Conservation (phyloP, 2,329 filamentous ascomycete genomes). For the Epichloe amarillans region DNA sequence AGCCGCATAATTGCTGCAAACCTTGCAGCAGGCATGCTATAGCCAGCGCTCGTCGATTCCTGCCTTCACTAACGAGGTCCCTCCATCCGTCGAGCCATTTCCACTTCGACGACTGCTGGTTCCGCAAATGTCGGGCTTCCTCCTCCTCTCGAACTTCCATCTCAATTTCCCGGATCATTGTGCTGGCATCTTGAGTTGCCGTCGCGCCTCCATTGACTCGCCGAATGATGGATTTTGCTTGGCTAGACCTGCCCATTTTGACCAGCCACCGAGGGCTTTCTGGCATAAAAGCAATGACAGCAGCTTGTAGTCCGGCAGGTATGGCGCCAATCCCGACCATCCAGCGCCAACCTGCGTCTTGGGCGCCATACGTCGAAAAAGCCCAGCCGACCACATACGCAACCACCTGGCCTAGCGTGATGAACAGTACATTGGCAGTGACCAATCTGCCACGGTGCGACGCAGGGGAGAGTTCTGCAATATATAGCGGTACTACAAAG, state of each 20-base stretch:
- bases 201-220: slow-evolving; percentile 46
- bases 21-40: slow-evolving; percentile 83
- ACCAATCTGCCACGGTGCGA: slow-evolving; percentile 66
- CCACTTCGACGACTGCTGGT: slow-evolving; percentile 16
- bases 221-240: slow-evolving; percentile 52
- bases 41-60: slow-evolving; percentile 59
- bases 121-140: slow-evolving; percentile 28
- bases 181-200: slow-evolving; percentile 35
- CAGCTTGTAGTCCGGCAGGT: slow-evolving; percentile 60
- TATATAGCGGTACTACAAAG: slow-evolving; percentile 77
- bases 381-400: slow-evolving; percentile 77
- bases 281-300: slow-evolving; percentile 59
- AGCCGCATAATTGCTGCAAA: slow-evolving; percentile 78
- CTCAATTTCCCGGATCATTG: slow-evolving; percentile 56
- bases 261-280: slow-evolving; percentile 86
- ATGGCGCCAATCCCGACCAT: slow-evolving; percentile 78
- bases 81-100: slow-evolving; percentile 34
- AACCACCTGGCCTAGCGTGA: slow-evolving; percentile 78
- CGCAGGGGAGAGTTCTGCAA: slow-evolving; percentile 68
- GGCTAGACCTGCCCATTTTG: slow-evolving; percentile 45
- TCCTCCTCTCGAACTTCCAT: slow-evolving; percentile 60
- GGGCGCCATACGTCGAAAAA: slow-evolving; percentile 43
- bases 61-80: slow-evolving; percentile 42
- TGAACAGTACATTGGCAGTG: slow-evolving; percentile 68
- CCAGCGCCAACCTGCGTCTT: slow-evolving; percentile 64